Conservation (phyloP, 75 land plant genomes). For the Cunninghamia lanceolata region DNA sequence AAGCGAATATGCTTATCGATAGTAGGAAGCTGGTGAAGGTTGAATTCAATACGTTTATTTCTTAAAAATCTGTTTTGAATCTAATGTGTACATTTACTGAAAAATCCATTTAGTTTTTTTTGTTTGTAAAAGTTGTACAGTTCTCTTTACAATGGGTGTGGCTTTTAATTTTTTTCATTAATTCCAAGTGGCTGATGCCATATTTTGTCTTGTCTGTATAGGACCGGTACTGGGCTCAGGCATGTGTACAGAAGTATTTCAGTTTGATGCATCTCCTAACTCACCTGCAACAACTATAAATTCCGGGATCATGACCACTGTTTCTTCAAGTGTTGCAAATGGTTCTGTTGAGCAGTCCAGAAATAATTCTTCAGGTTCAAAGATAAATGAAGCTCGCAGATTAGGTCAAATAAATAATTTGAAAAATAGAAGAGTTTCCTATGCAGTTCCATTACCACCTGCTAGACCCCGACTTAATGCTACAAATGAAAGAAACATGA, state of each 20-base stretch:
- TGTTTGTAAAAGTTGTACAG: background rate
- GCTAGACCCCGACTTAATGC: slow-evolving; percentile 24
- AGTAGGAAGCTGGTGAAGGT: background rate
- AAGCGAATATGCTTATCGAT: background rate
- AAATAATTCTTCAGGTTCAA: slow-evolving; percentile 7
- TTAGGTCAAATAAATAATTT: background rate
- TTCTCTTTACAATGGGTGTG: background rate
- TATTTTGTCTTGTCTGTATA: slow-evolving; percentile 22
- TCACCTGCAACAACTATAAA: slow-evolving; percentile 19
- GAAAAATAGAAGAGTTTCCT: slow-evolving; percentile 56
- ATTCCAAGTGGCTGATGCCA: background rate
- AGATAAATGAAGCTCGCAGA: background rate
- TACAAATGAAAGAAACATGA: slow-evolving; percentile 10
- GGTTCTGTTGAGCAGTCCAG: slow-evolving; percentile 10
- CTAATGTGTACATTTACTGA: background rate
- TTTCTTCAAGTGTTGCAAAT: slow-evolving; percentile 29
- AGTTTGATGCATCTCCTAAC: slow-evolving; percentile 75
- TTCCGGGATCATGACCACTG: slow-evolving; percentile 23
- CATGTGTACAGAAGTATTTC: slow-evolving; percentile 97
- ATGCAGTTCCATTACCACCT: slow-evolving; percentile 48
- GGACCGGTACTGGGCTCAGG: slow-evolving; percentile 90
- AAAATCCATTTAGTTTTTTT: background rate
- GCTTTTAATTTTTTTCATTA: background rate
- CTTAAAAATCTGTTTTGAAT: background rate
- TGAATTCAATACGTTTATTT: background rate